These are phyloP conservation scores for Dissophora globulifera DNA, from an alignment of 192 early-diverging fungal genomes.

Conservation along the genomic window DNA sequence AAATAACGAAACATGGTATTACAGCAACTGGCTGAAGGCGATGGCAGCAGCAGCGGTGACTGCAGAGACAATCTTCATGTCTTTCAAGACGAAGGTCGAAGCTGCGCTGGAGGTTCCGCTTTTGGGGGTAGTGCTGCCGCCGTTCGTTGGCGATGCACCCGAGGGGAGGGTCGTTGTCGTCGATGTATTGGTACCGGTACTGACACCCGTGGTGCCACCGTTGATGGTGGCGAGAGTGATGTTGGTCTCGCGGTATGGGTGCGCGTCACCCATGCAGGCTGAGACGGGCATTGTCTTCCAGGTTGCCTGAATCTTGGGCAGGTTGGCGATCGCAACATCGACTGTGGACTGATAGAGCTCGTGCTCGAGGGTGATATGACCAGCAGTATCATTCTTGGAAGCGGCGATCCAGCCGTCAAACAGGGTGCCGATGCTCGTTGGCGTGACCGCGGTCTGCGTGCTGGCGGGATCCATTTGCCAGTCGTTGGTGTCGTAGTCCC, in stretches of 20 bases:
- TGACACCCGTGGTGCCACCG: constrained; percentile 17
- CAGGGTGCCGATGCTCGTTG: too few relatives aligned
- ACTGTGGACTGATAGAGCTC: constrained; percentile 58
- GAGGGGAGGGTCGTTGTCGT: background rate
- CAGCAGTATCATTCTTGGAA: constrained; percentile 49
- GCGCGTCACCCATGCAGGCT: constrained; percentile 37
- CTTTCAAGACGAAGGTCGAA: background rate
- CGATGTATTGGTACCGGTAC: background rate
- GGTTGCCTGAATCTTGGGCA: constrained; percentile 50
- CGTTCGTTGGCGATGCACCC: too few relatives aligned
- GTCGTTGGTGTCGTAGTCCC: constrained; percentile 65
- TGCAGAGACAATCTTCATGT: background rate
- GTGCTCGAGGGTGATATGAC: constrained; percentile 59
- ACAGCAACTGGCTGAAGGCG: constrained; percentile 8
- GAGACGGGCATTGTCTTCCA: constrained; percentile 52
- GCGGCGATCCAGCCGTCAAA: constrained; percentile 48
- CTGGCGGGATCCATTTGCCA: constrained; percentile 52
- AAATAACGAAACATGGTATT: too few relatives aligned
- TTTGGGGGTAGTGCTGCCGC: background rate
- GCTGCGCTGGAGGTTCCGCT: background rate
- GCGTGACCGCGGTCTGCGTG: too few relatives aligned
- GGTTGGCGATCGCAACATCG: constrained; percentile 53
- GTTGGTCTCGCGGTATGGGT: constrained; percentile 53
- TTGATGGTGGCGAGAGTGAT: constrained; percentile 31
- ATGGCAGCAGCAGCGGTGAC: background rate